Conservation (phyloP, 805 yeast genomes). For the Naumovozyma castellii region DNA sequence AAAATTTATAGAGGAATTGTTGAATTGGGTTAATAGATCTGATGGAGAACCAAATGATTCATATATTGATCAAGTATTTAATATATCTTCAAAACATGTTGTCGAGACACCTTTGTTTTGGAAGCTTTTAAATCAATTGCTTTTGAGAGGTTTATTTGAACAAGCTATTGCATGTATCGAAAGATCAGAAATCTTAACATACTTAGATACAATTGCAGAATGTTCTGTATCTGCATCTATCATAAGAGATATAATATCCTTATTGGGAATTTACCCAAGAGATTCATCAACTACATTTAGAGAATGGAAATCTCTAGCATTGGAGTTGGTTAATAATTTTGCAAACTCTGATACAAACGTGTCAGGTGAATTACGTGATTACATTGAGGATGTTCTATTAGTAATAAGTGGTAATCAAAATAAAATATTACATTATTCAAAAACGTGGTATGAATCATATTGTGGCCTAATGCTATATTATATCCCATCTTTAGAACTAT, state of each 20-base stretch:
- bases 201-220: slow-evolving; percentile 5
- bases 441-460: slow-evolving; percentile 61
- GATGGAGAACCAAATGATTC: slow-evolving; percentile 57
- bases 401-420: slow-evolving; percentile 32
- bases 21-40: slow-evolving; percentile 60
- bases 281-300: slow-evolving; percentile 27
- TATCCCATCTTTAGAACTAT: slow-evolving; percentile 41
- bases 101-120: slow-evolving; percentile 42
- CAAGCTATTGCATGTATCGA: slow-evolving; percentile 38
- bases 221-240: slow-evolving; percentile 24
- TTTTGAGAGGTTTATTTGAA: slow-evolving; percentile 51
- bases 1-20: slow-evolving; percentile 36
- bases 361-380: slow-evolving; percentile 21
- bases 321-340: slow-evolving; percentile 21
- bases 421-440: slow-evolving; percentile 42
- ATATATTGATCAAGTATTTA: slow-evolving; percentile 36
- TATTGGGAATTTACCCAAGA: slow-evolving; percentile 31
- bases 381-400: slow-evolving; percentile 26
- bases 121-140: slow-evolving; percentile 47
- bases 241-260: slow-evolving; percentile 26
- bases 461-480: slow-evolving; percentile 49
- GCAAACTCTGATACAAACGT: slow-evolving; percentile 17
- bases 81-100: slow-evolving; percentile 29
- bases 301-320: slow-evolving; percentile 31
- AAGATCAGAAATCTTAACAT: slow-evolving; percentile 15